Evolutionary conservation across 176 grass and related monocot species (phyloP).

Genomic region (Ensete ventricosum): DNA sequence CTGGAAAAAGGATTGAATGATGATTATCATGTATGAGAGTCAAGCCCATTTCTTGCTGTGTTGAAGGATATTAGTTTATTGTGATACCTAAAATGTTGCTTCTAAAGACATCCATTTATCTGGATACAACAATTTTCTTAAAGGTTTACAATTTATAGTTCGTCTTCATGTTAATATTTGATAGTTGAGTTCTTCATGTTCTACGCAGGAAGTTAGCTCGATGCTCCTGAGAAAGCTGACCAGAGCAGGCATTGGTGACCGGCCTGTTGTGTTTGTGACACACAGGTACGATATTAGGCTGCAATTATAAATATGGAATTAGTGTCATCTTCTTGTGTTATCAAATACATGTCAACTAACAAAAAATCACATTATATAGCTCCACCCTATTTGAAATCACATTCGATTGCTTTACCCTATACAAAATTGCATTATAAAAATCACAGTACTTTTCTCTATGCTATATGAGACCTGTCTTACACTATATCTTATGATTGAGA

Average conservation of each 20-base stretch:
- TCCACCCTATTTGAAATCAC: too few species aligned
- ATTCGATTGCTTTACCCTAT: too few species aligned
- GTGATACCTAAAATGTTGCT: not conserved
- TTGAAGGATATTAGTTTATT: not conserved
- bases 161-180: not conserved
- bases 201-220: constrained; percentile 82
- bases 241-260: constrained; percentile 65
- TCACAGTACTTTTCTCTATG: too few species aligned
- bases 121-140: not conserved
- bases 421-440: too few species aligned
- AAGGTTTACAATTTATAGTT: not conserved
- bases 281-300: constrained; percentile 45
- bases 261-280: constrained; percentile 90
- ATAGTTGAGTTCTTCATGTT: not conserved
- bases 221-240: constrained; percentile 76
- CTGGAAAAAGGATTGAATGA: not conserved
- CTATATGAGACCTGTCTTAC: too few species aligned
- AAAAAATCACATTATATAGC: too few species aligned
- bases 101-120: not conserved
- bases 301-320: not conserved
- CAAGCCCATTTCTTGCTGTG: too few species aligned
- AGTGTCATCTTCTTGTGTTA: not conserved
- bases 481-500: too few species aligned
- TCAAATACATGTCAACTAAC: too few species aligned
- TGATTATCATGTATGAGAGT: not conserved